Evolutionary conservation across 2,329 filamentous ascomycete genomes (phyloP), one percentile per base, ranked within the genome.

Genomic region (Nannizzia gypsea): DNA sequence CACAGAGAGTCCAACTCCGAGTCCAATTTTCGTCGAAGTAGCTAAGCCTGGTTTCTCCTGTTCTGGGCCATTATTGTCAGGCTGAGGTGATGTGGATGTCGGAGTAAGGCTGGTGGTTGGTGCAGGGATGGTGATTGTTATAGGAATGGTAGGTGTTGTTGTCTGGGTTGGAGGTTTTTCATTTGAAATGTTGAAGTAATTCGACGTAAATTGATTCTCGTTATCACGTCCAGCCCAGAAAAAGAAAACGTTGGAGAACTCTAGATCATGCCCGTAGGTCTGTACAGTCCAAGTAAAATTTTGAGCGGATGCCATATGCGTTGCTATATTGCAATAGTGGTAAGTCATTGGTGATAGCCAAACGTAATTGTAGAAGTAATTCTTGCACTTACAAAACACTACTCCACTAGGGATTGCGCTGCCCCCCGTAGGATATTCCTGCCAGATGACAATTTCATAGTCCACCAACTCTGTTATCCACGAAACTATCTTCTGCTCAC

Each of bases 241-340:
- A 42, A 61, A 61, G 50, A 61, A 59, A n/a, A 58, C 38, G 26
- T 59, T 56, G 5, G 57, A 61, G 15, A 56, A 59, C 13, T 31
- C 46, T 17, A 59, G 17, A 17, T 61, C 60, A 36, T 54, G 58
- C 4, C 46, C 38, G 36, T 61, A 59, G 5, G 36, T 24, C 34
- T 59, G 56, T n/a, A 61, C 60, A 9, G 50, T 36, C 60, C 60
- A 61, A 11, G 46, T 59, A 38, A 61, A 61, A n/a, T 56, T 59
- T 31, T 6, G 58, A 55, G 59, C 44, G 2, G 31, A 20, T 15
- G 20, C 38, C 5, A 5, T 36, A 11, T 6, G 46, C 3, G 52
- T 40, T 13, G 38, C 36, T 48, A 48, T 22, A 48, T 48, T 20
- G 44, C 17, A 17, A 15, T n/a, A 40, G 11, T 42, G n/a, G 13